Evolutionary conservation across 164 flowering plant genomes (phyloP), one percentile per base, ranked within the genome.

Genomic region (Cinnamomum micranthum): DNA sequence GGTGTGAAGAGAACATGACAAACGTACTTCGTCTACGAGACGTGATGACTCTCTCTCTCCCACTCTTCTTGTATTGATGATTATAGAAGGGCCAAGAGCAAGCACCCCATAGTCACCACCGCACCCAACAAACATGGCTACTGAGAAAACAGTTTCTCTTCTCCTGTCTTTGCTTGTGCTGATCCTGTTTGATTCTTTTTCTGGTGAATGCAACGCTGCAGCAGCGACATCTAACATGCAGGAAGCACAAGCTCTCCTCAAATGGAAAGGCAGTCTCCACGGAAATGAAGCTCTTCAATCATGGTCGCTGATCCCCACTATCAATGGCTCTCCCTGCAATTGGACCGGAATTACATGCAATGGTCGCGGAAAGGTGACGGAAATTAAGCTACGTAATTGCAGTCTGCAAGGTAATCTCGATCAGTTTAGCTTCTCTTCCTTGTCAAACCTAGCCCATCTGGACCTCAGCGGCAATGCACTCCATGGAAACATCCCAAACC

Each of bases 311-410:
- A 35, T 35, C 25, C 15, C 50, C n/a, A 28, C 35, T 15, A 10
- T 17, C 6, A 19, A 19, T 20, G 24, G 15, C 24, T 51, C 20
- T 58, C 73, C 65, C 9, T 71, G 70, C 59, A 63, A 41, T 10
- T 81, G 83, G 83, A 35, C 9, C 47, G 80, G 78, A 41, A 66
- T 81, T 1, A 17, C 65, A 2, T 77, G 83, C 64, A 65, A 75
- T 62, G n/a, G 13, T 15, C 62, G 60, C 3, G 75, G 77, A 71
- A 76, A 67, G 6, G 74, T 76, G 6, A 68, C 28, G 10, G 64
- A 19, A 27, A 67, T 79, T 11, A 69, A 71, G 68, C 77, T 81
- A 19, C 6, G 71, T 2, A 3, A 52, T 52, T 3, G 68, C 1
- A 25, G 55, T 25, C 58, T 76, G 66, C 22, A 17, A 63, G 84